Percentiles rank a stretch among this genome's conserved stretches.
phyloP scores from a whole-genome alignment of 1,284 basidiomycete species.

The Irpex rosettiformis region DNA sequence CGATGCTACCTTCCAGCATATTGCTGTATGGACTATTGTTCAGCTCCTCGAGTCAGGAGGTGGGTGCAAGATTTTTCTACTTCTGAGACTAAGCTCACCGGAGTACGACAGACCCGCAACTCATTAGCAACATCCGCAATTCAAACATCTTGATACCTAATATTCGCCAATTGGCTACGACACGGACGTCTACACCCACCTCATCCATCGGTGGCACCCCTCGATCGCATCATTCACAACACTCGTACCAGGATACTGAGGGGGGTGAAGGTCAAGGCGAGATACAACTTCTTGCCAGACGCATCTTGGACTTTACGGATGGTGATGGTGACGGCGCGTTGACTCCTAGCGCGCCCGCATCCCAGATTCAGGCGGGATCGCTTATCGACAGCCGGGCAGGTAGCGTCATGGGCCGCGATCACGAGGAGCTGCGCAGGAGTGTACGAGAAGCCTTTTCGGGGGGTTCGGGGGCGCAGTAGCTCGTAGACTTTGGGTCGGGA shows the following conservation, averaged over 20 bases:
- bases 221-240: slow-evolving; percentile 65
- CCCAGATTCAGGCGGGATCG: slow-evolving; percentile 63
- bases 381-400: slow-evolving; percentile 36
- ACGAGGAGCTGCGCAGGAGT: slow-evolving; percentile 76
- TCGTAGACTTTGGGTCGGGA: not conserved
- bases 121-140: slow-evolving; percentile 85
- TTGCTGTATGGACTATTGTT: slow-evolving; percentile 98
- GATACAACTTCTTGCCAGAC: slow-evolving; percentile 80
- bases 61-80: slow-evolving; percentile 28
- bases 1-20: slow-evolving; percentile 99
- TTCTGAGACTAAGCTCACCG: slow-evolving; percentile 8
- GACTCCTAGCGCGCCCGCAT: slow-evolving; percentile 57
- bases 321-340: slow-evolving; percentile 58
- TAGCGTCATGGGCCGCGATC: slow-evolving; percentile 56
- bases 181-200: slow-evolving; percentile 67
- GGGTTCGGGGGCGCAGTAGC: slow-evolving; percentile 27
- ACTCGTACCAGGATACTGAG: slow-evolving; percentile 80
- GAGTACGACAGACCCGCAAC: slow-evolving; percentile 66
- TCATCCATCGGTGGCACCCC: slow-evolving; percentile 71
- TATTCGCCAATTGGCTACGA: slow-evolving; percentile 77
- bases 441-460: slow-evolving; percentile 70
- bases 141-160: slow-evolving; percentile 81
- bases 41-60: slow-evolving; percentile 94
- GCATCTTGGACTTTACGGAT: slow-evolving; percentile 85
- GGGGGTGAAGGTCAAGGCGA: slow-evolving; percentile 81